Conservation (phyloP, 2,329 filamentous ascomycete species). For the Phyllosticta citribraziliensis region DNA sequence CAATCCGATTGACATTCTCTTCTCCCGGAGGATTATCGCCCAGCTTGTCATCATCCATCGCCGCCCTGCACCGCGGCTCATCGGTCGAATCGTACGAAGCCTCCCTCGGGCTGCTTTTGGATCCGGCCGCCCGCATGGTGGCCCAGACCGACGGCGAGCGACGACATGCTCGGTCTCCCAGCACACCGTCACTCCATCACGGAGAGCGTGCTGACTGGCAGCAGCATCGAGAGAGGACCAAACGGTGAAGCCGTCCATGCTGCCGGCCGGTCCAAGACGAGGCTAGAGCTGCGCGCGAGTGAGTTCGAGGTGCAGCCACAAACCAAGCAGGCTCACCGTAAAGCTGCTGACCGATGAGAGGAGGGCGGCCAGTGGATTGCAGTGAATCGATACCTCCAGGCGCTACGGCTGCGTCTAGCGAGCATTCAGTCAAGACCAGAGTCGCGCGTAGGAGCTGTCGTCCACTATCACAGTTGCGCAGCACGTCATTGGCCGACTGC, state of each 20-base stretch:
- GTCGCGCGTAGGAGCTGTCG: too few relatives aligned
- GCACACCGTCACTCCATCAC: background rate
- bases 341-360: background rate
- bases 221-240: background rate
- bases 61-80: background rate
- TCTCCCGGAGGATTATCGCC: background rate
- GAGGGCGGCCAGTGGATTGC: too few relatives aligned
- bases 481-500: too few relatives aligned
- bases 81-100: background rate
- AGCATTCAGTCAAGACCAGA: too few relatives aligned
- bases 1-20: background rate
- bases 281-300: background rate
- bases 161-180: background rate
- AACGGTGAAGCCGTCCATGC: background rate
- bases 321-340: background rate
- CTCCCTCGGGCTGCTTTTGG: background rate
- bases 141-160: background rate
- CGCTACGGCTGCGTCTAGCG: too few relatives aligned
- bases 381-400: too few relatives aligned
- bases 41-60: background rate
- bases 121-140: background rate
- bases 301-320: background rate
- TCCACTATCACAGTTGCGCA: too few relatives aligned
- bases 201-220: background rate
- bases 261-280: background rate